phyloP scores from a whole-genome alignment of 495 filamentous ascomycete genomes.

The Saxophila tyrrhenica region DNA sequence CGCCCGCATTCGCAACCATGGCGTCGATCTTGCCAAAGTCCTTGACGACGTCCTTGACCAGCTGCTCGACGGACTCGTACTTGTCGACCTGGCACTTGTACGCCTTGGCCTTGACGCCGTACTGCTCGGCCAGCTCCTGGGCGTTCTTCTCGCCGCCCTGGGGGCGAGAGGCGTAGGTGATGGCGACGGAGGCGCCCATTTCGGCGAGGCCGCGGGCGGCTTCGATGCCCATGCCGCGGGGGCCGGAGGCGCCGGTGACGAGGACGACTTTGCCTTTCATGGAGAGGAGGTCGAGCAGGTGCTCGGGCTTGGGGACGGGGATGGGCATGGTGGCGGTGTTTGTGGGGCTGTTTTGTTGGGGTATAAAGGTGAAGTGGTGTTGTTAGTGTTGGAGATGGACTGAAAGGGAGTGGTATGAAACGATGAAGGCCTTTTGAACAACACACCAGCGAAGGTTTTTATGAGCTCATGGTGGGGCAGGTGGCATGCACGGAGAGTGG shows the following conservation, averaged over 20 bases:
- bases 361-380: constrained; percentile 1
- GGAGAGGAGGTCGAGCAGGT: constrained; percentile 53
- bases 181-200: constrained; percentile 57
- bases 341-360: too few relatives aligned
- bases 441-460: too few relatives aligned
- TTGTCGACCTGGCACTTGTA: constrained; percentile 26
- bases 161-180: constrained; percentile 53
- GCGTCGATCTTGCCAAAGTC: constrained; percentile 28
- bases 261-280: constrained; percentile 65
- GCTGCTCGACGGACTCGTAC: constrained; percentile 17
- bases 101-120: constrained; percentile 48
- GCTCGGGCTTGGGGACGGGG: constrained; percentile 44
- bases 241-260: constrained; percentile 59
- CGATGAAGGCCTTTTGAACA: too few relatives aligned
- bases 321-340: too few relatives aligned
- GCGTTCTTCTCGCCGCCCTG: constrained; percentile 55
- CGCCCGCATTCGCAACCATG: constrained; percentile 44
- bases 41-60: constrained; percentile 22
- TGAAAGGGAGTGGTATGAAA: not conserved
- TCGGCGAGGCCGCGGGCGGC: constrained; percentile 62
- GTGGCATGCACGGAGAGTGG: too few relatives aligned
- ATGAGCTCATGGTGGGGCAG: too few relatives aligned
- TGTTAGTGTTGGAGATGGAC: not conserved
- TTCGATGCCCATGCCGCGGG: constrained; percentile 61
- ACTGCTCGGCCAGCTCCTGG: constrained; percentile 43